A percentile compares a stretch with the other conserved stretches of the same genome.
Conservation (phyloP, 352 stramenopile genomes). For the Globisporangium carolinianum region DNA sequence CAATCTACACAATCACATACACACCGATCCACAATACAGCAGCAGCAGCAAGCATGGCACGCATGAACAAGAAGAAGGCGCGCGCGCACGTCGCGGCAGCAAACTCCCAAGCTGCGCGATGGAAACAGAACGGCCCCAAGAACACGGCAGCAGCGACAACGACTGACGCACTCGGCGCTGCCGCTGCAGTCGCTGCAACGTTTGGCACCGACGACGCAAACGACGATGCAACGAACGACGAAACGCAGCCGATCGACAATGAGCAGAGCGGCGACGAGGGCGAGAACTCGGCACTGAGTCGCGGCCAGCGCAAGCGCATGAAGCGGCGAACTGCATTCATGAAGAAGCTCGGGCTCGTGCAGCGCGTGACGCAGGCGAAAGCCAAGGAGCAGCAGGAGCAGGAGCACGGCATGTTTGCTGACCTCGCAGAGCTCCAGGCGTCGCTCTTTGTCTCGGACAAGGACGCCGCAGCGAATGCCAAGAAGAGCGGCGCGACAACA, state of each 20-base stretch:
- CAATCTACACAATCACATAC: not conserved
- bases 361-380: slow-evolving; percentile 55
- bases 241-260: slow-evolving; percentile 21
- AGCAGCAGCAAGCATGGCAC: slow-evolving; percentile 28
- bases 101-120: slow-evolving; percentile 22
- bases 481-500: slow-evolving; percentile 7
- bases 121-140: slow-evolving; percentile 8
- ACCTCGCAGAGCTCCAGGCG: slow-evolving; percentile 60
- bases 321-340: slow-evolving; percentile 78
- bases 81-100: slow-evolving; percentile 46
- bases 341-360: slow-evolving; percentile 82
- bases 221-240: slow-evolving; percentile 7
- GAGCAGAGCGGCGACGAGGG: slow-evolving; percentile 26
- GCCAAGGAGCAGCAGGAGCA: slow-evolving; percentile 34
- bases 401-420: slow-evolving; percentile 56
- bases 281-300: slow-evolving; percentile 42
- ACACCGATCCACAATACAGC: not conserved
- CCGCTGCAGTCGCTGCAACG: slow-evolving; percentile 45
- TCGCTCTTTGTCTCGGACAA: slow-evolving; percentile 62
- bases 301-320: slow-evolving; percentile 77
- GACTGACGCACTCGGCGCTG: slow-evolving; percentile 25
- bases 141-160: not conserved
- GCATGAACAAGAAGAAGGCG: slow-evolving; percentile 49
- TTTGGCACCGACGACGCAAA: slow-evolving; percentile 38
- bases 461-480: slow-evolving; percentile 12